Conservation (phyloP, 163 green algal species). For the Volvox carteri region DNA sequence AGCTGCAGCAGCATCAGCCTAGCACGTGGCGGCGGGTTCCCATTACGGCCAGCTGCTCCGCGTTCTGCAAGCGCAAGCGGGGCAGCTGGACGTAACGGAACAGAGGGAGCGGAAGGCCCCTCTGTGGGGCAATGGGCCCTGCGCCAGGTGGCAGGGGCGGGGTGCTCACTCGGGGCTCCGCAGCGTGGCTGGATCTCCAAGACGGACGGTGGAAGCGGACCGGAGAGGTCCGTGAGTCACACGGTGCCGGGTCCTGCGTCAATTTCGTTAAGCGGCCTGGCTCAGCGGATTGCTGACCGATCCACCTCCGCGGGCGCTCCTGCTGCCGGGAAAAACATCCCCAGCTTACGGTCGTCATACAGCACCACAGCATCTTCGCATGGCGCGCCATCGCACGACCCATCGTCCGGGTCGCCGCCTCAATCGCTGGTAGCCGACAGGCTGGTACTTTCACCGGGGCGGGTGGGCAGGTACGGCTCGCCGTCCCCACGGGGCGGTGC, state of each 20-base stretch:
- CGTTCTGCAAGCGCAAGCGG: not conserved
- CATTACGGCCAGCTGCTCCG: not conserved
- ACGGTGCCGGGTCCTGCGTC: not conserved
- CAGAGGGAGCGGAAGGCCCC: not conserved
- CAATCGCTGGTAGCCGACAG: not conserved
- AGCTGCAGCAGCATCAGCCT: conserved; percentile 20
- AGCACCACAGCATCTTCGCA: not conserved
- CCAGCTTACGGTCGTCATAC: not conserved
- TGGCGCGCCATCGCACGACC: not conserved
- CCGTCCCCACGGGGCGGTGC: not conserved
- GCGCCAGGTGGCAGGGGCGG: no score
- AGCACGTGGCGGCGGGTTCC: not conserved
- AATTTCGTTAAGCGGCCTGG: not conserved
- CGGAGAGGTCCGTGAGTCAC: not conserved
- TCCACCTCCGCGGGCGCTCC: not conserved
- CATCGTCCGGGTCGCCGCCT: not conserved
- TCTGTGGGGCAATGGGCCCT: no score
- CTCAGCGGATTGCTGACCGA: not conserved
- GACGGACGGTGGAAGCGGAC: not conserved
- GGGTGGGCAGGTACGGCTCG: conserved; percentile 5
- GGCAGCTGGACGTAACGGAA: not conserved
- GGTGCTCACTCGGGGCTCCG: no score
- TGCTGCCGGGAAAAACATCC: not conserved
- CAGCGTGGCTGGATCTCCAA: not conserved
- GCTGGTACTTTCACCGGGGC: not conserved